These are phyloP conservation scores for Tolypocladium sp. DNA, from an alignment of 2,329 filamentous ascomycete genomes.

Conservation along the genomic window DNA sequence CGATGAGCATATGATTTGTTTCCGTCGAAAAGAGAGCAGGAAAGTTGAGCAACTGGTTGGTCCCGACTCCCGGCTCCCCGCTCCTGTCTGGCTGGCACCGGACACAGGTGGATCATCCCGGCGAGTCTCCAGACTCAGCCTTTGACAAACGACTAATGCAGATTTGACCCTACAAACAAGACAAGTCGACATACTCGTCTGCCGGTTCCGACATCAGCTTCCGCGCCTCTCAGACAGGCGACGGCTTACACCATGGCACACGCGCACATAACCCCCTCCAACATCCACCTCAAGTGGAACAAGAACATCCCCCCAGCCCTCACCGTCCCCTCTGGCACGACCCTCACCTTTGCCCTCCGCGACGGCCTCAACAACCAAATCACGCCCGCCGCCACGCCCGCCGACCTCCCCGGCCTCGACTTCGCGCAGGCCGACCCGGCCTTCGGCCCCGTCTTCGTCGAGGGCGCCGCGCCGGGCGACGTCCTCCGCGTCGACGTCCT, in stretches of 20 bases:
- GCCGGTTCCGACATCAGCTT: background rate
- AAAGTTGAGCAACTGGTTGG: background rate
- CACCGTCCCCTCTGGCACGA: constrained; percentile 36
- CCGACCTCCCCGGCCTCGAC: constrained; percentile 30
- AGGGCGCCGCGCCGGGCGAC: constrained; percentile 40
- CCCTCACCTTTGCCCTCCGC: constrained; percentile 37
- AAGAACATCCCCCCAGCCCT: constrained; percentile 32
- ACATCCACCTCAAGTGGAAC: constrained; percentile 38
- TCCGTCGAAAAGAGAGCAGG: too few relatives aligned
- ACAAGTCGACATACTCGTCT: too few relatives aligned
- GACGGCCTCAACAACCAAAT: constrained; percentile 43
- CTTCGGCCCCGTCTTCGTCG: constrained; percentile 39
- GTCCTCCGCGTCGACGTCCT: constrained; percentile 42
- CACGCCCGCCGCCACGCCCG: constrained; percentile 27
- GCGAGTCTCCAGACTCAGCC: background rate
- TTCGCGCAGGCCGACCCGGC: constrained; percentile 34
- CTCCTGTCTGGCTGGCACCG: background rate
- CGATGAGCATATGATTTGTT: background rate
- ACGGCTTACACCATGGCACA: constrained; percentile 2
- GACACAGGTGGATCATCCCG: background rate
- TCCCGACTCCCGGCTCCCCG: background rate
- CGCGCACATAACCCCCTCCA: constrained; percentile 15
- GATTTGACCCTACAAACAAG: too few relatives aligned
- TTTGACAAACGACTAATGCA: too few relatives aligned
- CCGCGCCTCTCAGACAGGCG: background rate